phyloP scores from a whole-genome alignment of 441 rosid species.

The Corymbia calophylla region DNA sequence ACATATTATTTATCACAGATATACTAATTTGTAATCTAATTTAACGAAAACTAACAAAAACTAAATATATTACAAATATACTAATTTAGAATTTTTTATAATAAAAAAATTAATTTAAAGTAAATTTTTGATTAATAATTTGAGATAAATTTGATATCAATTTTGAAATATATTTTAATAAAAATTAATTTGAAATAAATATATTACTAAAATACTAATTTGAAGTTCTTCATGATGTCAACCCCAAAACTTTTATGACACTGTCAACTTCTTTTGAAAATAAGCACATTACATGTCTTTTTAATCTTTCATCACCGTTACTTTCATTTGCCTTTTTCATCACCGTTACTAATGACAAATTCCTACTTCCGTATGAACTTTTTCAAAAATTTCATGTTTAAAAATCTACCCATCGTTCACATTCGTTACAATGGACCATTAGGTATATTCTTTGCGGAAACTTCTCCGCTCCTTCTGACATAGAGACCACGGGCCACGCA shows the following conservation, averaged over 20 bases:
- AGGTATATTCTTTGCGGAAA: background rate
- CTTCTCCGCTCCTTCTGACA: background rate
- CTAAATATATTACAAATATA: rapidly evolving
- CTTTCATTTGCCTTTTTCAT: background rate
- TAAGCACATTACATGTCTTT: background rate
- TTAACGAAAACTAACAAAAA: background rate
- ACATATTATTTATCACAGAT: background rate
- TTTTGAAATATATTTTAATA: too few species aligned
- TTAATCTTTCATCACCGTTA: background rate
- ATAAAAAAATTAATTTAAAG: too few species aligned
- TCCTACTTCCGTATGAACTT: background rate
- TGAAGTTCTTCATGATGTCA: background rate
- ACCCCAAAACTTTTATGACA: background rate
- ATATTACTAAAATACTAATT: background rate
- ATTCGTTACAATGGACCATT: background rate
- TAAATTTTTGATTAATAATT: too few species aligned
- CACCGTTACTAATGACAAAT: background rate
- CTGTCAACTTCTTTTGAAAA: background rate
- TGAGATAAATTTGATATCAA: too few species aligned
- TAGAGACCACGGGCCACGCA: background rate
- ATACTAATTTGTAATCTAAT: background rate
- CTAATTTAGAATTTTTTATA: rapidly evolving
- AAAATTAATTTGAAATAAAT: background rate
- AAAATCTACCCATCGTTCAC: background rate
- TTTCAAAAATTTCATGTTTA: background rate